A percentile compares a stretch with the other conserved stretches of the same genome.
phyloP scores from a whole-genome alignment of 2,329 filamentous ascomycete species.

The Alternaria sp. region DNA sequence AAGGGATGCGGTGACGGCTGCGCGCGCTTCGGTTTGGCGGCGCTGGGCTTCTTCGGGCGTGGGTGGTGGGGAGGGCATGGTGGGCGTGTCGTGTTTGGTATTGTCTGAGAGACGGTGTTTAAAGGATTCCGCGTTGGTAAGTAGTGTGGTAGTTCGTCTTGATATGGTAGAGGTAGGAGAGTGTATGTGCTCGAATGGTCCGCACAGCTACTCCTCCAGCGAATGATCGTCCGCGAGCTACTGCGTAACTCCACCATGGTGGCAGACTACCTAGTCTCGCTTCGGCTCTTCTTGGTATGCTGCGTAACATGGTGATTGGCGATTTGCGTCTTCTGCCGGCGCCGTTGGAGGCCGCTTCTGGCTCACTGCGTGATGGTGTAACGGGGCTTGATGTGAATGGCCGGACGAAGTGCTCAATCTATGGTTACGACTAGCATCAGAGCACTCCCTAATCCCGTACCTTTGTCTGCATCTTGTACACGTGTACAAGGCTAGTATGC shows the following conservation, averaged over 20 bases:
- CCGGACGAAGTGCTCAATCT: neutral
- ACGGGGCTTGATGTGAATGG: slow-evolving; percentile 33
- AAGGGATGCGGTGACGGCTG: slow-evolving; percentile 58
- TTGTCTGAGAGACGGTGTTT: neutral
- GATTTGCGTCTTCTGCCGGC: slow-evolving; percentile 3
- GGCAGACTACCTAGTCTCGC: neutral
- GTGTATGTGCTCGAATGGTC: neutral
- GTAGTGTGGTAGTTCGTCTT: neutral
- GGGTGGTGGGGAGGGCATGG: slow-evolving; percentile 33
- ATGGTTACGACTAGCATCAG: neutral
- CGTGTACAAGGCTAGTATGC: slow-evolving; percentile 8
- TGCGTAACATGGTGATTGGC: slow-evolving; percentile 5
- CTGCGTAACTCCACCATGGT: neutral
- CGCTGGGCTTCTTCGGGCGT: slow-evolving; percentile 37
- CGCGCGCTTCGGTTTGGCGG: slow-evolving; percentile 56
- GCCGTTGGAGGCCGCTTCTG: slow-evolving; percentile 11
- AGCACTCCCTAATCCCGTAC: neutral
- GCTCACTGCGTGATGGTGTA: slow-evolving; percentile 30
- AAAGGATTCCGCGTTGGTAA: neutral
- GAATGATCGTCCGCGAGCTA: neutral
- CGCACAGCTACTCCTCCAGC: slow-evolving; percentile 13
- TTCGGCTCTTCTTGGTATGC: neutral
- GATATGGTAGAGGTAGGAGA: neutral
- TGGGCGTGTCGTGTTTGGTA: neutral
- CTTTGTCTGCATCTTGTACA: neutral